These are phyloP conservation scores for Mucor velutinosus DNA, from an alignment of 371 early-diverging fungal genomes.

Conservation along the genomic window DNA sequence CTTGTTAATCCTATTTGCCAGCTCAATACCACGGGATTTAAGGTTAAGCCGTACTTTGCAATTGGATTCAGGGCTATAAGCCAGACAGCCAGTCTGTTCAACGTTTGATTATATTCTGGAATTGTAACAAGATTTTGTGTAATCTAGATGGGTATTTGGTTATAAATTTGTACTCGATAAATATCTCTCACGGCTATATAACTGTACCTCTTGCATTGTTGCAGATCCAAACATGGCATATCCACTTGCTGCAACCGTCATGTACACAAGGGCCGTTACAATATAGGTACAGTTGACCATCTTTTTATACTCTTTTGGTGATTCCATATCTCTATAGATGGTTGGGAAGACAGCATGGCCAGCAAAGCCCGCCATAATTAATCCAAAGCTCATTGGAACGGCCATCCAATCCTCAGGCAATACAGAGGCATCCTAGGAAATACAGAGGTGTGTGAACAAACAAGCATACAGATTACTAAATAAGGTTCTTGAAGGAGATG, in stretches of 20 bases:
- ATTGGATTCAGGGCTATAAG: conserved; percentile 72
- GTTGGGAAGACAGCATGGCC: conserved; percentile 55
- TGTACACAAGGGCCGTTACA: conserved; percentile 41
- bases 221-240: conserved; percentile 80
- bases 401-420: conserved; percentile 38
- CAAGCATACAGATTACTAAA: neutral
- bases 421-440: conserved; percentile 38
- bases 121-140: conserved; percentile 68
- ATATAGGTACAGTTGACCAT: conserved; percentile 53
- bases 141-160: conserved; percentile 43
- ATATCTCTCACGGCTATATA: conserved; percentile 3
- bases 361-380: conserved; percentile 53
- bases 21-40: conserved; percentile 63
- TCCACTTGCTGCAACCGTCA: conserved; percentile 53
- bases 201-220: conserved; percentile 61
- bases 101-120: conserved; percentile 52
- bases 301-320: conserved; percentile 37
- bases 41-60: conserved; percentile 70
- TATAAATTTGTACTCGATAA: neutral
- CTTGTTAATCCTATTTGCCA: conserved; percentile 52
- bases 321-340: conserved; percentile 52
- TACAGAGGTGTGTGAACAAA: neutral
- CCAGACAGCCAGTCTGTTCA: conserved; percentile 62
- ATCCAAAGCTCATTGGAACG: conserved; percentile 41
- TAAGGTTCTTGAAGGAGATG: conserved; percentile 15